Base-by-base conservation (phyloP, 192 early-diverging fungal species). In the Coemansia sp. region DNA sequence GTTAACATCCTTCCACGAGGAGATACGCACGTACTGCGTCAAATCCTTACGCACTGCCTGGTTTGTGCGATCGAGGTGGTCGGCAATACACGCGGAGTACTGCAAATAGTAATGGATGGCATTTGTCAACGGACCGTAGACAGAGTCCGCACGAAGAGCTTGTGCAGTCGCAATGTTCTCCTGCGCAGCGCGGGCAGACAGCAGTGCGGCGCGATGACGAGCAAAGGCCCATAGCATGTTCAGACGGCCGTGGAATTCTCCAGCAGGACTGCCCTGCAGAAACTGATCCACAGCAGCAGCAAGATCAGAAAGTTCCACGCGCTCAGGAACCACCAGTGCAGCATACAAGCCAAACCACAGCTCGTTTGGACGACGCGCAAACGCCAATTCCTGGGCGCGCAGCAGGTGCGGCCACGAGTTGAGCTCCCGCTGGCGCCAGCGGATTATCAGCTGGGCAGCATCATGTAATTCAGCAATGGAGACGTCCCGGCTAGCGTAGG, bases 1-100 rank as follows among this genome's bases (percentile, higher is more conserved):
- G 63, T 96, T 99, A 18, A 94, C 88, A 69, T 99, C 97, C 73
- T 95, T 96, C 94, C 95, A 99, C 49, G 85, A 90, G 5, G 96
- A 95, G 64, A 99, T 93, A 81, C 93, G 89, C 31, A 99, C 94
- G 64, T 93, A 95, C 58, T 94, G 92, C 50, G 89, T 85, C 71
- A 99, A 83, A 24, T 98, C 94, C 62, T 93, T 93, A 34, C 86
- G 82, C 31, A 99, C 89, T 1, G 92, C 87, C 62, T 90, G 87
- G 47, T 88, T 84, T 3, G 82, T 60, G 16, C 75, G 68, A 1
- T 81, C 81, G 31, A 95, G 62, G 6, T 84, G 82, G n/a, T 75
- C 75, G 8, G 82, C 73, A 22, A 92, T 83, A 31, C 67, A 73
- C 21, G 74, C 66, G 19, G 67, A 58, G 62, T 92, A 98, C 73